Base-by-base conservation (phyloP, 1,284 basidiomycete genomes). In the Moesziomyces sp. region DNA sequence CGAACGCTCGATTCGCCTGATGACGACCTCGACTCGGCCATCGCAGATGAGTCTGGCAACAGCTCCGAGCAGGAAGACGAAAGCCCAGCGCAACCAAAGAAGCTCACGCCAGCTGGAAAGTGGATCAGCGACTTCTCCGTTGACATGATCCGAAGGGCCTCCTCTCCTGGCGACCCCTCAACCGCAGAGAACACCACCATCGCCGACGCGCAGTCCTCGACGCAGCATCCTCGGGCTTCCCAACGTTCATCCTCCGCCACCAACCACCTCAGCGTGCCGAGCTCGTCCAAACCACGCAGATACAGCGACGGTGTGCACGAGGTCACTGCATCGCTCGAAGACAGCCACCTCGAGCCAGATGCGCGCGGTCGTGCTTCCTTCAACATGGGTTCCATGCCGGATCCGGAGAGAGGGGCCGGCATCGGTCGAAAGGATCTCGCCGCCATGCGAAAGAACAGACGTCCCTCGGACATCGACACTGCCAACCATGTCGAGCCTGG, bases 381-480 rank as follows among this genome's bases (percentile, higher is more conserved):
- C 50, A 54, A 24, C 16, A 30, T 26, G 10, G 59, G 59, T 1
- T 54, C 59, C 6, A 38, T 35, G 10, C 52, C 59, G 1, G 55
- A 66, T 23, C 24, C 62, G 8, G 48, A 6, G 45, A 59, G 58
- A 24, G 70, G 72, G 66, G 56, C 67, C 19, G 74, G 77, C 13
- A 57, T 80, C 19, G 78, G 78, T 33, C 69, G 72, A 19, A 80
- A 80, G 56, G 74, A 78, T 33, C 58, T 80, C n/a, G 78, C 66
- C 10, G 70, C 63, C 5, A 56, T 78, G 57, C 49, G 78, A 23
- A 30, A 52, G 28, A 42, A 48, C 30, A 56, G 62, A 50, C 66
- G 46, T 18, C n/a, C 52, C 8, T 46, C 69, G n/a, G 56, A 53
- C 11, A 30, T 33, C 33, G 51, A 43, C 28, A 28, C 43, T 42